phyloP scores from a whole-genome alignment of 169 alveolate genomes.

The Hepatocystis sp. region DNA sequence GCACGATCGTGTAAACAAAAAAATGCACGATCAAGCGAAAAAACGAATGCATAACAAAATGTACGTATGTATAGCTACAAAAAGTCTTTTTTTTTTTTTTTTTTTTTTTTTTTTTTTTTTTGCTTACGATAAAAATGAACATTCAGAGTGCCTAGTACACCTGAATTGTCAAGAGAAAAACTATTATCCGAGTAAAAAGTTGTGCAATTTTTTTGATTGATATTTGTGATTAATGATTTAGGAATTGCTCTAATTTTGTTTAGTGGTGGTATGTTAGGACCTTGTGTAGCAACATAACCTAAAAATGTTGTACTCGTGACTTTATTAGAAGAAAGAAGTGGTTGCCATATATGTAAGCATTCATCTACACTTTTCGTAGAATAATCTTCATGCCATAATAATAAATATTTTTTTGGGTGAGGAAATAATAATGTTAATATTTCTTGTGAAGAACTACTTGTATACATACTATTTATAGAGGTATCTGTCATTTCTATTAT shows the following conservation, averaged over 20 bases:
- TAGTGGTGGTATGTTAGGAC: constrained; percentile 69
- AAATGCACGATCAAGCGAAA: too few species aligned
- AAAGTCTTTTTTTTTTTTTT: too few species aligned
- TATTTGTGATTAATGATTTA: constrained; percentile 30
- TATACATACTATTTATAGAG: constrained; percentile 73
- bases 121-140: constrained; percentile 53
- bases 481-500: constrained; percentile 68
- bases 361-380: constrained; percentile 62
- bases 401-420: constrained; percentile 60
- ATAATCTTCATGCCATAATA: constrained; percentile 77
- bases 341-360: constrained; percentile 76
- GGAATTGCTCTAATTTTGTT: constrained; percentile 74
- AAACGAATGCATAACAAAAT: too few species aligned
- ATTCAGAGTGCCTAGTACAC: constrained; percentile 22
- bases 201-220: constrained; percentile 15
- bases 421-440: constrained; percentile 60
- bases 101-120: too few species aligned
- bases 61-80: too few species aligned
- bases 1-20: too few species aligned
- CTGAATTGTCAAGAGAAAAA: constrained; percentile 59
- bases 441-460: constrained; percentile 69
- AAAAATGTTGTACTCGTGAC: constrained; percentile 22
- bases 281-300: constrained; percentile 47
- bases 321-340: constrained; percentile 39
- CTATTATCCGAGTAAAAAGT: constrained; percentile 64